Evolutionary conservation across 1,284 basidiomycete species (phyloP), one percentile per base, ranked within the genome.

Genomic region (Mycosarcoma mackinlayi): DNA sequence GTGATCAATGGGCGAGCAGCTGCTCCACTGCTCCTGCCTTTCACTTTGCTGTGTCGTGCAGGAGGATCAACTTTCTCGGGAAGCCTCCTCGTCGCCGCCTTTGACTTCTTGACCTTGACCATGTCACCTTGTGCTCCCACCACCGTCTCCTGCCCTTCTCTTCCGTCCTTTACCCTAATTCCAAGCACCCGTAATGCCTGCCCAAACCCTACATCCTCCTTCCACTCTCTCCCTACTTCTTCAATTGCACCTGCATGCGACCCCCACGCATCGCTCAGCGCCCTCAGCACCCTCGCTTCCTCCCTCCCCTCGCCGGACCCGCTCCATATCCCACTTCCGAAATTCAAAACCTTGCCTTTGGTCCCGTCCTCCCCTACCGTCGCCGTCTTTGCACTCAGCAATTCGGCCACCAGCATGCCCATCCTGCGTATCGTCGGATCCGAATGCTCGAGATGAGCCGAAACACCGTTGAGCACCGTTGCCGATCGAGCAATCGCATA

Each of bases 361-460:
- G n/a, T n/a, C 5, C 42, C 47, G 0, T 31, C 44, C 3, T 11
- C 51, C 7, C 31, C 48, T 11, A 5, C 40, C 18, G 9, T 19
- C 33, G n/a, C n/a, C n/a, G 52, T 55, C 33, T 40, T 49, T 7
- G 31, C 56, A 44, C 74, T 78, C 16, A 78, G 42, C 23, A 78
- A 18, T 82, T 98, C 95, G 0, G 92, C 95, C 0, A 89, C 88
- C 11, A 98, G 87, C 94, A 98, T 96, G 3, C 95, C 95, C 69
- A 93, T 90, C n/a, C 90, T 86, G 2, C 94, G 89, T 13, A 96
- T 87, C 2, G 88, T 86, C 4, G 86, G 84, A 58, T 95, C 92
- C 4, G 58, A 31, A 27, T 79, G 75, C 7, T 60, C 57, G 23
- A 90, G 84, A 75, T 96, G 93, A 0, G 84, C 84, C 9, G 90